Base-by-base conservation (phyloP, 345 rosid genomes). In the Ailanthus altissimus region DNA sequence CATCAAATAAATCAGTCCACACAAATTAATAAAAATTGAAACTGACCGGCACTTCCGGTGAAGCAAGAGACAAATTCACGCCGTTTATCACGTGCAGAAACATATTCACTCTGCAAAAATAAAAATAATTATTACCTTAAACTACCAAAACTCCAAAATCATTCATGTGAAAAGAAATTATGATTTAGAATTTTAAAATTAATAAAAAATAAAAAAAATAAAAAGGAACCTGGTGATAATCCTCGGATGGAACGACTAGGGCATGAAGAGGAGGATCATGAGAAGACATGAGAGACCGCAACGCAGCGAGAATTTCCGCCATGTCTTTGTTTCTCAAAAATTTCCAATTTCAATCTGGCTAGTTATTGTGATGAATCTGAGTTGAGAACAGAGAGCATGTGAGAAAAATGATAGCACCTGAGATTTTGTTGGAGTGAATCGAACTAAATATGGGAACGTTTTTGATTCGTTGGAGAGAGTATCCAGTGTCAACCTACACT, bases 191-290 rank as follows among this genome's bases (percentile, higher is more conserved):
- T n/a, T n/a, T n/a, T n/a, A n/a, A n/a, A n/a, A n/a, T n/a, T n/a
- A n/a, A n/a, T n/a, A n/a, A n/a, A 21, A 26, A 32, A 32, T 32
- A 3, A 32, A 3, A 32, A 32, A 32, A 32, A n/a, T n/a, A 32
- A 32, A 32, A 32, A 32, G 3, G 51, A 40, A 91, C 99, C 95
- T 96, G 99, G 80, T 96, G 99, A 82, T 84, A 92, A 78, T 96
- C 98, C 77, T 92, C 97, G 10, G 98, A 93, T 16, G 97, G 98
- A 51, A 96, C 92, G 32, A 96, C 70, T 70, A 93, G 80, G 65
- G 98, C 97, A 20, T 93, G 86, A 56, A 93, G 95, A 79, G 98
- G 94, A 79, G 97, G 98, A 78, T 97, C 87, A 85, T 93, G 95
- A 73, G 95, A 90, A 14, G 98, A 89, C 97, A 96, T 90, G 15